Base-by-base conservation (phyloP, 352 stramenopile species). In the Pythium chondricola region DNA sequence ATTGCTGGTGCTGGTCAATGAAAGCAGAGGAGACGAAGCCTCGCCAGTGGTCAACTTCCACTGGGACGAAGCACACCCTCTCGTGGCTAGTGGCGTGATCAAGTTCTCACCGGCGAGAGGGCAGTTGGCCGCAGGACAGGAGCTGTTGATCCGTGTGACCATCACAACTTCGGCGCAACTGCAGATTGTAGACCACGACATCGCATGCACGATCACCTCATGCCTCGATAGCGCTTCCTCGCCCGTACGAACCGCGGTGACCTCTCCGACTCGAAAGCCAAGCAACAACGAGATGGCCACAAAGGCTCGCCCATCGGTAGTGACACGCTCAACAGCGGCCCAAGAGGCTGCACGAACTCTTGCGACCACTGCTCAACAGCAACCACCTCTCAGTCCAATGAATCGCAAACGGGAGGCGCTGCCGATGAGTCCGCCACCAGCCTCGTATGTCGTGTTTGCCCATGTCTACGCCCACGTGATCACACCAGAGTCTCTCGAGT, bases 141-240 rank as follows among this genome's bases (percentile, higher is more conserved):
- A 85, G 22, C 24, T 44, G 14, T 56, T 90, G 5, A 63, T 90
- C 22, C 72, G 74, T 4, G 65, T 87, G 25, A 75, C 48, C 11
- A 17, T 90, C n/a, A 53, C 49, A 14, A 59, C 73, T 1, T 39
- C 52, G 26, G 50, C 65, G n/a, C 61, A 83, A 21, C 47, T 63
- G 3, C 10, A 88, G 2, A 71, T 90, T 2, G 44, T 93, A 9
- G 81, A 89, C 50, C 76, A 93, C 31, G 61, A 84, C 39, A 53
- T 93, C 26, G 61, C 68, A 18, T 90, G 78, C 30, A 67, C 62
- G 38, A 57, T 89, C 33, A 48, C 48, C 18, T 20, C n/a, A 4
- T 1, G 30, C 6, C 3, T 17, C 9, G 25, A 43, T 36, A 14
- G 36, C 20, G 21, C 33, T 22, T 32, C 38, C 21, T 47, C 36